Evolutionary conservation across 1,284 basidiomycete genomes (phyloP), one percentile per base, ranked within the genome.

Genomic region (Malassezia dermatis): DNA sequence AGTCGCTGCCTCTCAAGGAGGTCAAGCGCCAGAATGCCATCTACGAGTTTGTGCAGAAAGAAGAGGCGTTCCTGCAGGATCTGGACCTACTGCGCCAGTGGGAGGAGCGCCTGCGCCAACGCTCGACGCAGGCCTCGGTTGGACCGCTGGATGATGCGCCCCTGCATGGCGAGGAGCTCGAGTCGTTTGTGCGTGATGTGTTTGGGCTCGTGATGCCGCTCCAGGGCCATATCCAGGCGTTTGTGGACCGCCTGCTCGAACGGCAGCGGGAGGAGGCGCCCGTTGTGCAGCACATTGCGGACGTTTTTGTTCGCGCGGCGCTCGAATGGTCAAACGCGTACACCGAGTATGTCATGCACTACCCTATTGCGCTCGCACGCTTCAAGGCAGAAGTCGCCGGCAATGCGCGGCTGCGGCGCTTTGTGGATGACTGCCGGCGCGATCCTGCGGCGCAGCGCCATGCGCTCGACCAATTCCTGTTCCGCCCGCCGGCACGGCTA

Each of bases 11-110:
- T 0, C 80, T 84, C 51, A 82, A 81, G 61, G 88, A 95, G 75
- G 81, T 89, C 47, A 84, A 83, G 59, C 83, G 90, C 10, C 93
- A 96, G 75, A 84, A 86, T 39, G 83, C 93, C 66, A 93, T 98
- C 51, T 84, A 86, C 67, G 90, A 91, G 75, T 83, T 91, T 35
- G 86, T 98, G 60, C 82, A 82, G 67, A 86, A 88, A 60, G 93
- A 98, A 76, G 84, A 87, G 65, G 84, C 88, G 67, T 96, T 94
- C 71, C 79, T 91, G 35, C 83, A 85, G 41, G 93, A 98, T 71
- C 80, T 99, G 5, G 84, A 89, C 56, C 81, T 84, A 4, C 81
- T 96, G 40, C 88, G 94, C 24, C 48, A 53, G 26, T 67, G 61
- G 30, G 62, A 61, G 0, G 42, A 55, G n/a, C 59, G 57, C 52